Evolutionary conservation across 192 early-diverging fungal species (phyloP), one percentile per base, ranked within the genome.

Genomic region (Entomortierella chlamydospora): DNA sequence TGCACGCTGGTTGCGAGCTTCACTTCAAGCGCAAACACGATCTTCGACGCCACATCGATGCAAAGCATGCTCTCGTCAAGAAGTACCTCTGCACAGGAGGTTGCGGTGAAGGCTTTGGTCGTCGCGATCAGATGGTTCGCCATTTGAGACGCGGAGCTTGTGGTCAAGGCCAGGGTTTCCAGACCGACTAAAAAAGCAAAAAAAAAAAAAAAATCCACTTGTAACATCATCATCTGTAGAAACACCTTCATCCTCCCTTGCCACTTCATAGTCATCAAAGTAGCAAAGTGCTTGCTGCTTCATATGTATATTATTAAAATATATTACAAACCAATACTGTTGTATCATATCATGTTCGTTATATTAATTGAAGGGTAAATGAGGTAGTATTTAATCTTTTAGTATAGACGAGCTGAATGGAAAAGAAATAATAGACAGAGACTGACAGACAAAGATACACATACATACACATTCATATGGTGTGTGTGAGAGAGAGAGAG

Each of bases 1-100:
- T 53, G 29, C 64, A 73, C n/a, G 61, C 66, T 0, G 70, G 70
- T 4, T 83, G 82, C 29, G 76, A 71, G 28, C 43, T 70, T 8
- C 64, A 73, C 61, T 83, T 83, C 39, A 83, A 78, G 65, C 70
- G 82, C 68, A 83, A 83, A 69, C 82, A 83, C 45, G 82, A 83
- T 43, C 62, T 83, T 12, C 52, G 78, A 26, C 65, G 82, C 31
- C 82, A 83, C 55, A 70, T 83, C 20, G 73, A 78, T 52, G 73
- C 73, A 23, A 78, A 78, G 67, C 73, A 78, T 26, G 73, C 73
- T 28, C 41, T 78, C 12, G 73, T 78, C 42, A 78, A 78, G 66
- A 78, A 78, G 73, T 78, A 78, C 73, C 12, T 78, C 33, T 78
- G 73, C 73, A 78, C 73, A 0, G 73, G 73, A 23, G 73, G 73